These are phyloP conservation scores for Globisporangium viniferum DNA, from an alignment of 352 stramenopile species.

Conservation along the genomic window DNA sequence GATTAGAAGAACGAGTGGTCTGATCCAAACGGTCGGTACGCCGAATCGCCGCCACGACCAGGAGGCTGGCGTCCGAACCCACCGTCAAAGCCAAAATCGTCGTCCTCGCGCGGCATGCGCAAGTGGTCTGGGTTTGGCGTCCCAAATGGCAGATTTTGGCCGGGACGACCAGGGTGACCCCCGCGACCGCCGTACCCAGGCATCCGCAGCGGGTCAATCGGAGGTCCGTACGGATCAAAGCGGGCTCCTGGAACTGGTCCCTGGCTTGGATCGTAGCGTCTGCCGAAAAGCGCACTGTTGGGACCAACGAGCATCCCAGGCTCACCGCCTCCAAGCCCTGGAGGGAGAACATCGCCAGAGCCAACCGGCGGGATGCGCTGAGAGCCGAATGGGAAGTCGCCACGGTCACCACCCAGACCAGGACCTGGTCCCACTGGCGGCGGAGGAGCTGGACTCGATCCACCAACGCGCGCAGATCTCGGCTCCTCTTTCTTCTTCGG, in stretches of 20 bases:
- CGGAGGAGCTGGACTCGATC: constrained; percentile 1
- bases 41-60: constrained; percentile 30
- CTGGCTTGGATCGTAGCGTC: constrained; percentile 43
- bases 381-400: constrained; percentile 8
- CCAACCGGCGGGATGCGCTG: constrained; percentile 32
- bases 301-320: constrained; percentile 74
- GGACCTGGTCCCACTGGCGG: background rate
- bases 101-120: constrained; percentile 67
- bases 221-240: constrained; percentile 82
- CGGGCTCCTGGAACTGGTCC: constrained; percentile 70
- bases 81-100: constrained; percentile 39
- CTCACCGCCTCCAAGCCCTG: constrained; percentile 53
- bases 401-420: constrained; percentile 1
- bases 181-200: constrained; percentile 28
- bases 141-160: constrained; percentile 65
- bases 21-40: constrained; percentile 56
- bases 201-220: constrained; percentile 46
- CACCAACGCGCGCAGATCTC: background rate
- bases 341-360: constrained; percentile 61
- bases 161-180: constrained; percentile 30
- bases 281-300: constrained; percentile 69
- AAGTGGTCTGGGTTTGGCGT: constrained; percentile 76
- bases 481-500: constrained; percentile 36
- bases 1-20: constrained; percentile 58
- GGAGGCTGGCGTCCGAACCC: constrained; percentile 34